Base-by-base conservation (phyloP, 1,139 yeast genomes). In the Barnettozyma hawaiiensis region DNA sequence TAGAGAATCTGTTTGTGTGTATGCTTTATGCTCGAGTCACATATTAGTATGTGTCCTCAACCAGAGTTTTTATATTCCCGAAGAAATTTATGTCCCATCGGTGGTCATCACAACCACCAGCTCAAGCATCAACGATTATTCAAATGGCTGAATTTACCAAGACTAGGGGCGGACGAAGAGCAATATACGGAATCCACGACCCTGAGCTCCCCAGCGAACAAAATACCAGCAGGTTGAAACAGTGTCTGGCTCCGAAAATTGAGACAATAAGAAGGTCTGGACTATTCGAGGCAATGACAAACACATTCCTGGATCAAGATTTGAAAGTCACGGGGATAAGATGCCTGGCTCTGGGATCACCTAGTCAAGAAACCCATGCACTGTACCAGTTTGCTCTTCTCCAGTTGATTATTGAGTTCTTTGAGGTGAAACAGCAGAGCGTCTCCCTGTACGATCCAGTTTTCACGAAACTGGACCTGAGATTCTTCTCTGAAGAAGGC, bases 301-400 rank as follows among this genome's bases (percentile, higher is more conserved):
- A 47, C 2, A 26, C 50, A 1, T 31, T 62, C 18, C 32, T 41
- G 12, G 35, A 15, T 16, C 35, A 42, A 9, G 31, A n/a, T 10
- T n/a, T 11, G 10, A 44, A 29, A 22, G 59, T 61, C 36, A 51
- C 55, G 2, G 52, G 49, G 20, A 69, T 84, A 41, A 66, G 89
- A 53, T 85, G 94, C 55, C 61, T 85, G 28, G 95, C 94, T 0
- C 63, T 85, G 14, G 95, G 95, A 0, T 73, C 81, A 5, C 85
- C 87, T 4, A 58, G 72, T 10, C 73, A 71, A 10, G 76, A 78
- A 43, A 64, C 59, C 19, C 74, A 76, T 20, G 85, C 92, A 1
- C 63, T 77, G 40, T 81, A 73, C 57, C 95, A 85, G 58, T 58
- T 82, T 14, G 87, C 87, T 2, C 62, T 76, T 43, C 57, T 83